Conservation (phyloP, 257 asterid species). For the Solanum pinnatisectum region DNA sequence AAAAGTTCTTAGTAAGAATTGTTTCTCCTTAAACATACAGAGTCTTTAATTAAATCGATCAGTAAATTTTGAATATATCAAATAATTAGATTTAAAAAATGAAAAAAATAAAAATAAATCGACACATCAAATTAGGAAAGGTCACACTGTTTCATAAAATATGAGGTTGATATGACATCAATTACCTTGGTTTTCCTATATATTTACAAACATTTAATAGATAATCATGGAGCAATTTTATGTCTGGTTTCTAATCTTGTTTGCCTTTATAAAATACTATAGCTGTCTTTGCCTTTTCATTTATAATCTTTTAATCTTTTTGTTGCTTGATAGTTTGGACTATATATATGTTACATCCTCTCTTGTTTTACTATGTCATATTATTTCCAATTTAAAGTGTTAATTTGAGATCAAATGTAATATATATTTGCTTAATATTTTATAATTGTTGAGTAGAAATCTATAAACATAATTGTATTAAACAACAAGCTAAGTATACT, state of each 20-base stretch:
- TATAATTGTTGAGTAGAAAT: neutral
- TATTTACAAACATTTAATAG: conserved; percentile 26
- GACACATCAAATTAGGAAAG: conserved; percentile 8
- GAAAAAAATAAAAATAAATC: neutral
- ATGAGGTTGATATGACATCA: conserved; percentile 23
- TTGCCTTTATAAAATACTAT: conserved; percentile 8
- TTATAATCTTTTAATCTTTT: neutral
- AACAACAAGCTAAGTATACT: neutral
- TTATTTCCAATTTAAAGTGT: neutral
- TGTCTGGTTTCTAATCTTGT: neutral
- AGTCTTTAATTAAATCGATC: neutral
- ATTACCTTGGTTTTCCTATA: conserved; percentile 8
- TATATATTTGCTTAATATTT: neutral
- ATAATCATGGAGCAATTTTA: neutral
- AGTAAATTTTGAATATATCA: neutral
- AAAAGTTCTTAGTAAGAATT: neutral
- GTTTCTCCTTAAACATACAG: neutral
- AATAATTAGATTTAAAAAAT: neutral
- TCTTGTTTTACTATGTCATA: neutral
- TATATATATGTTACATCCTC: neutral
- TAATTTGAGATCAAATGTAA: neutral
- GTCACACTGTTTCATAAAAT: conserved; percentile 15
- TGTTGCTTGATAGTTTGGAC: neutral
- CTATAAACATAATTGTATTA: neutral
- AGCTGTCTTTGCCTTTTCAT: neutral